A percentile compares a stretch with the other conserved stretches of the same genome.
phyloP scores from a whole-genome alignment of 805 yeast species.

The Millerozyma miso region DNA sequence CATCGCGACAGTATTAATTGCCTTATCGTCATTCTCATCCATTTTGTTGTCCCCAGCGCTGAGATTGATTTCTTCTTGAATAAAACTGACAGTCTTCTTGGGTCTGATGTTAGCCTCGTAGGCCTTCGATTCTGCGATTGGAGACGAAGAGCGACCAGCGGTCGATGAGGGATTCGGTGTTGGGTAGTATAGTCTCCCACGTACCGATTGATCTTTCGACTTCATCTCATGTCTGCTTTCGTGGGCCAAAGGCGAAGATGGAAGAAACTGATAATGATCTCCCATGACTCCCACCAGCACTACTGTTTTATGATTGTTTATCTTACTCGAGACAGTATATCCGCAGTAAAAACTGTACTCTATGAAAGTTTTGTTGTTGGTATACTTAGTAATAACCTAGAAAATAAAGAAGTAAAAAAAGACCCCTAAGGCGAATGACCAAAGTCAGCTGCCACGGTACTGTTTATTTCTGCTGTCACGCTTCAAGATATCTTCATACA shows the following conservation, averaged over 20 bases:
- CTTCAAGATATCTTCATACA: background rate
- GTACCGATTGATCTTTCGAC: slow-evolving; percentile 3
- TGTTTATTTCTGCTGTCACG: background rate
- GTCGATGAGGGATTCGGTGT: slow-evolving; percentile 69
- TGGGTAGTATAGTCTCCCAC: slow-evolving; percentile 41
- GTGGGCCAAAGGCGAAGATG: slow-evolving; percentile 46
- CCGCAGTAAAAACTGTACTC: too few relatives aligned
- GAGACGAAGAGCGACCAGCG: slow-evolving; percentile 39
- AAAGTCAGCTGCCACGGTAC: background rate
- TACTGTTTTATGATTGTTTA: too few relatives aligned
- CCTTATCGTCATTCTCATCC: background rate
- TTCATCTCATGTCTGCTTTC: slow-evolving; percentile 14
- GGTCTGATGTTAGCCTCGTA: slow-evolving; percentile 1
- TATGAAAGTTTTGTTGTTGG: background rate
- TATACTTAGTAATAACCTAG: background rate
- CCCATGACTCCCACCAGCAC: background rate
- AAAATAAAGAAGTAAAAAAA: background rate
- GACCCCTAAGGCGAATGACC: background rate
- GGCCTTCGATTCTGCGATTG: slow-evolving; percentile 14
- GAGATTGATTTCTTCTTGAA: background rate
- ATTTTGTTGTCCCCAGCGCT: background rate
- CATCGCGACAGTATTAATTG: slow-evolving; percentile 11
- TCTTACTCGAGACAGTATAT: too few relatives aligned
- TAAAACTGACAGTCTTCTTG: slow-evolving; percentile 11
- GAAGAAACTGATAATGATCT: slow-evolving; percentile 40